phyloP scores from a whole-genome alignment of 352 stramenopile genomes.

The Globisporangium nagaii region DNA sequence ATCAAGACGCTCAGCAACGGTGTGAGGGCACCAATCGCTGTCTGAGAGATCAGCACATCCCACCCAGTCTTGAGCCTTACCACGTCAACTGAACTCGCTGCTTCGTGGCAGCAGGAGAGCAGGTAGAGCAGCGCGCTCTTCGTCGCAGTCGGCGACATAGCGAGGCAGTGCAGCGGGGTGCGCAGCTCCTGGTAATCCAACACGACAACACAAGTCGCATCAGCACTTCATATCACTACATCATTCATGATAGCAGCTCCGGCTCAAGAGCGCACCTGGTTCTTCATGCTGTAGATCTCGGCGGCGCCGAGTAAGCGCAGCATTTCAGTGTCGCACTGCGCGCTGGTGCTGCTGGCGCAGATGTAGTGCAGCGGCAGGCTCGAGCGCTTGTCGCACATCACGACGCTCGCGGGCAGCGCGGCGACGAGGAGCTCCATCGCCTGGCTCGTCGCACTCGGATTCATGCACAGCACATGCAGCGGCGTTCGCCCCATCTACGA shows the following conservation, averaged over 20 bases:
- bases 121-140: slow-evolving; percentile 30
- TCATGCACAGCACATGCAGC: slow-evolving; percentile 46
- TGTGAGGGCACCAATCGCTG: not conserved
- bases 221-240: too few relatives aligned
- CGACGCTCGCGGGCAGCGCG: slow-evolving; percentile 23
- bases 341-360: slow-evolving; percentile 33
- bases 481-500: slow-evolving; percentile 33
- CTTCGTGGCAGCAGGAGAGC: slow-evolving; percentile 23
- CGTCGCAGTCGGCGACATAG: slow-evolving; percentile 18
- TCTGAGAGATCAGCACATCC: not conserved
- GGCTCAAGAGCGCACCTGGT: slow-evolving; percentile 40
- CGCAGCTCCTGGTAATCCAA: slow-evolving; percentile 37
- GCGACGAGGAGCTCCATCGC: slow-evolving; percentile 25
- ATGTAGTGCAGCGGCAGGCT: slow-evolving; percentile 50
- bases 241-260: too few relatives aligned
- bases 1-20: too few relatives aligned
- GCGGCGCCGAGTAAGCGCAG: slow-evolving; percentile 27
- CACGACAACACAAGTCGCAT: too few relatives aligned
- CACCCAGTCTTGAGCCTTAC: too few relatives aligned
- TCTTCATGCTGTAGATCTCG: slow-evolving; percentile 30
- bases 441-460: slow-evolving; percentile 38
- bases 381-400: slow-evolving; percentile 35
- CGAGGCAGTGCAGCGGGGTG: slow-evolving; percentile 47
- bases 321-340: slow-evolving; percentile 23
- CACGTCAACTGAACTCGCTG: slow-evolving; percentile 27